Evolutionary conservation across 495 filamentous ascomycete genomes (phyloP).

Genomic region (Rhizodiscina lignyota): DNA sequence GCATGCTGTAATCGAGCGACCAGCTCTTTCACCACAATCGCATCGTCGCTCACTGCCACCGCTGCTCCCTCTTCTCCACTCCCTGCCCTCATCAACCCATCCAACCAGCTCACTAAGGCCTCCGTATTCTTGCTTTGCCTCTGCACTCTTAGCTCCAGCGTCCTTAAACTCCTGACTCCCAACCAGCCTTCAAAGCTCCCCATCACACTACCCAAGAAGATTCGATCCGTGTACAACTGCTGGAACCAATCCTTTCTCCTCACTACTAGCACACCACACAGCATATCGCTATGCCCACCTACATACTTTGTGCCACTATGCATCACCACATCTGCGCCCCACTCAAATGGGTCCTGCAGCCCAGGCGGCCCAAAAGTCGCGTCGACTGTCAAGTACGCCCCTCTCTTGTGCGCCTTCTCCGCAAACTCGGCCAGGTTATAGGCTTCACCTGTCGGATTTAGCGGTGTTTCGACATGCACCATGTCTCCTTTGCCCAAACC

Average conservation of each 20-base stretch:
- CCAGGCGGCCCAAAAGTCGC: conserved; percentile 86
- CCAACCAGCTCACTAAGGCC: conserved; percentile 55
- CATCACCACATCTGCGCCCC: conserved; percentile 72
- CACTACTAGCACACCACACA: conserved; percentile 67
- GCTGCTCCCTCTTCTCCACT: conserved; percentile 18
- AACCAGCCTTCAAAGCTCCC: conserved; percentile 87
- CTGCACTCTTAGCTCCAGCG: conserved; percentile 65
- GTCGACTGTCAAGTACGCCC: conserved; percentile 71
- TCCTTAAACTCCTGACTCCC: conserved; percentile 68
- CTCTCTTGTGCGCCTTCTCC: conserved; percentile 47
- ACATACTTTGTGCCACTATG: conserved; percentile 92
- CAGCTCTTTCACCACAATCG: conserved; percentile 28
- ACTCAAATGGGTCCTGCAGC: conserved; percentile 67
- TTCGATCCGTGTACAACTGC: conserved; percentile 43
- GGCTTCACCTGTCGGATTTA: conserved; percentile 78
- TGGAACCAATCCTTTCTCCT: conserved; percentile 34
- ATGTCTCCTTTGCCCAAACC: conserved; percentile 48
- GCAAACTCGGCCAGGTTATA: conserved; percentile 53
- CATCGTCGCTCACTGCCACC: no score
- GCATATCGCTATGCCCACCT: conserved; percentile 81
- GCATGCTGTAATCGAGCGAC: conserved; percentile 57
- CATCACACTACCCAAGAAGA: conserved; percentile 71
- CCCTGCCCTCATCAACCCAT: conserved; percentile 25
- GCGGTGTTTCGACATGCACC: conserved; percentile 79
- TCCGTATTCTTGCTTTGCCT: conserved; percentile 54